Conservation (phyloP, 2,329 filamentous ascomycete genomes). For the Thermomyces lanuginosus region DNA sequence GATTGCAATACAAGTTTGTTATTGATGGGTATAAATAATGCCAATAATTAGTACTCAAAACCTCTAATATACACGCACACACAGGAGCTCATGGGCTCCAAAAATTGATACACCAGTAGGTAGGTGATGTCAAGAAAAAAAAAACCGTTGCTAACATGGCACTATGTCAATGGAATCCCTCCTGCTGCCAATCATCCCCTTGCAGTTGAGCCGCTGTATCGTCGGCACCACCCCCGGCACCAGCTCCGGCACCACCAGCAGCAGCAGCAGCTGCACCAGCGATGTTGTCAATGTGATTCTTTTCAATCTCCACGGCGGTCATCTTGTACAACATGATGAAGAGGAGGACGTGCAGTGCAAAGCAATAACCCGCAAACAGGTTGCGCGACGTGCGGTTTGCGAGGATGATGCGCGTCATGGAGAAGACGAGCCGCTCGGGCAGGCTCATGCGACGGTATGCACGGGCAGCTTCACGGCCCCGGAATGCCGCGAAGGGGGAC, state of each 20-base stretch:
- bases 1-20: no score
- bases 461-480: slow-evolving; percentile 77
- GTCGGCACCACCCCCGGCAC: slow-evolving; percentile 11
- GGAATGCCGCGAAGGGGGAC: slow-evolving; percentile 87
- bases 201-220: slow-evolving; percentile 16
- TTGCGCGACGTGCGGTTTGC: slow-evolving; percentile 83
- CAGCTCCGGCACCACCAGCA: slow-evolving; percentile 17
- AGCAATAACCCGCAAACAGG: slow-evolving; percentile 80
- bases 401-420: slow-evolving; percentile 76
- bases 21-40: no score
- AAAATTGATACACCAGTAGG: no score
- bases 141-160: no score
- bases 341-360: slow-evolving; percentile 73
- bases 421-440: slow-evolving; percentile 78
- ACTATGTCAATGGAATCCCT: slow-evolving; percentile 35
- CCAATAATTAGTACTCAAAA: no score
- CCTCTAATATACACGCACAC: no score
- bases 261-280: slow-evolving; percentile 28
- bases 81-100: no score
- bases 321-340: slow-evolving; percentile 79
- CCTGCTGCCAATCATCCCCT: slow-evolving; percentile 47
- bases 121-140: no score
- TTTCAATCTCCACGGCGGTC: slow-evolving; percentile 50
- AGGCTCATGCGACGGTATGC: slow-evolving; percentile 88
- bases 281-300: slow-evolving; percentile 42